Conservation (phyloP, 129 eudicot genomes). For the Solidago caesia region DNA sequence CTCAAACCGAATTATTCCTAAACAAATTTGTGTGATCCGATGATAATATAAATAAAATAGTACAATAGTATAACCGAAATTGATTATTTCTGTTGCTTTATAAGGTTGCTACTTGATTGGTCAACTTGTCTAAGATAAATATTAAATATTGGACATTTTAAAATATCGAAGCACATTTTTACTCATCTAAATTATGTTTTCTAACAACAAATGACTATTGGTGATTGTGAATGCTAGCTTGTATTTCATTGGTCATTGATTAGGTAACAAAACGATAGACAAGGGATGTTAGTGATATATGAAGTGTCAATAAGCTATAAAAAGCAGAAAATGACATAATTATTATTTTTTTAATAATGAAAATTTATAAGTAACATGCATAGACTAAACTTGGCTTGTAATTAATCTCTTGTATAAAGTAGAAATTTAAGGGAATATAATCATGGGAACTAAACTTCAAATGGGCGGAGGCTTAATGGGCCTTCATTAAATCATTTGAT, state of each 20-base stretch:
- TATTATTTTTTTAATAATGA: neutral
- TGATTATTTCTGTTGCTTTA: neutral
- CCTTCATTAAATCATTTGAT: constrained; percentile 1
- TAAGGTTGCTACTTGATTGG: neutral
- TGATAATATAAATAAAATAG: neutral
- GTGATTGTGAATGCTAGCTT: too few species aligned
- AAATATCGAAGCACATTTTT: too few species aligned
- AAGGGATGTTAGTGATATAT: neutral
- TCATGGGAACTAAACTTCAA: constrained; percentile 11
- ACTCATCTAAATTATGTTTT: too few species aligned
- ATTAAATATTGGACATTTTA: too few species aligned
- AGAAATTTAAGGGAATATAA: constrained; percentile 8
- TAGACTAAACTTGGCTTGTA: constrained; percentile 25
- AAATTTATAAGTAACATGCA: neutral
- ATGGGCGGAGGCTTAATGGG: neutral
- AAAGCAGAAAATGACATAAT: constrained; percentile 13
- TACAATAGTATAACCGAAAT: neutral
- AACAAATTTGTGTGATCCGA: constrained; percentile 27
- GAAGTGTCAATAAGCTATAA: neutral
- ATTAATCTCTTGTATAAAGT: constrained; percentile 14
- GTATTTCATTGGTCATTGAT: neutral
- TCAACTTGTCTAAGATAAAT: too few species aligned
- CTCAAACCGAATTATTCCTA: neutral
- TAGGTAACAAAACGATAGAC: neutral
- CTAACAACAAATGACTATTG: too few species aligned